phyloP scores from a whole-genome alignment of 805 yeast species.

The Cyberlindnera lachancei region DNA sequence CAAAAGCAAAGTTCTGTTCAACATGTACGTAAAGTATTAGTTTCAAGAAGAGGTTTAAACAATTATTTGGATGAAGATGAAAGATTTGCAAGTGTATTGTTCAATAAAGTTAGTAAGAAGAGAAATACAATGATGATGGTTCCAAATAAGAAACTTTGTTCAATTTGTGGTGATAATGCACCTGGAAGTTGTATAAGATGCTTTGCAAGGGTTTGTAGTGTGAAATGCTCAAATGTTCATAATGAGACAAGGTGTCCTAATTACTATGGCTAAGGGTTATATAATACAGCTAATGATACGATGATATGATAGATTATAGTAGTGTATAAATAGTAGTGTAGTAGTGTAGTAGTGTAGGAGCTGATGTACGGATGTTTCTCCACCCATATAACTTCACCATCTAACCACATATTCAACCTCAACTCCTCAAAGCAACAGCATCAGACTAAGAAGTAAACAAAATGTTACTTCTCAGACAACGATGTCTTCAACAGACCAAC shows the following conservation, averaged over 20 bases:
- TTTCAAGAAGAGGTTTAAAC: conserved; percentile 32
- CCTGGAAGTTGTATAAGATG: conserved; percentile 35
- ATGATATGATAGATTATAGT: not conserved
- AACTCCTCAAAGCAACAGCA: too few species aligned
- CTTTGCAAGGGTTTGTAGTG: conserved; percentile 33
- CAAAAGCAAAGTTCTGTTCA: conserved; percentile 22
- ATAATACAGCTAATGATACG: not conserved
- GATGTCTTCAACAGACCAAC: too few species aligned
- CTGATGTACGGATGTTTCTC: too few species aligned
- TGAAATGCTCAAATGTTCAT: conserved; percentile 33
- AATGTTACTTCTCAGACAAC: conserved; percentile 2
- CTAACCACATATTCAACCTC: too few species aligned
- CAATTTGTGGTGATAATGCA: conserved; percentile 38
- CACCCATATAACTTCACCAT: too few species aligned
- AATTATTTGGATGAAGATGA: conserved; percentile 38
- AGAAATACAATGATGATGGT: conserved; percentile 23
- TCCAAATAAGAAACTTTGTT: conserved; percentile 33
- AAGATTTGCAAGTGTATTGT: conserved; percentile 24
- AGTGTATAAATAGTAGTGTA: too few species aligned
- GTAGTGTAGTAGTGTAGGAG: too few species aligned
- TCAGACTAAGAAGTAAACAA: too few species aligned
- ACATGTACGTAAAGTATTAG: conserved; percentile 30
- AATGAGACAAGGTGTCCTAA: conserved; percentile 37
- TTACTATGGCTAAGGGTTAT: conserved; percentile 11
- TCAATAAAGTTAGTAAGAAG: conserved; percentile 25